A percentile compares a stretch with the other conserved stretches of the same genome.
Conservation (phyloP, 805 yeast species). For the Debaryomyces prosopidis region DNA sequence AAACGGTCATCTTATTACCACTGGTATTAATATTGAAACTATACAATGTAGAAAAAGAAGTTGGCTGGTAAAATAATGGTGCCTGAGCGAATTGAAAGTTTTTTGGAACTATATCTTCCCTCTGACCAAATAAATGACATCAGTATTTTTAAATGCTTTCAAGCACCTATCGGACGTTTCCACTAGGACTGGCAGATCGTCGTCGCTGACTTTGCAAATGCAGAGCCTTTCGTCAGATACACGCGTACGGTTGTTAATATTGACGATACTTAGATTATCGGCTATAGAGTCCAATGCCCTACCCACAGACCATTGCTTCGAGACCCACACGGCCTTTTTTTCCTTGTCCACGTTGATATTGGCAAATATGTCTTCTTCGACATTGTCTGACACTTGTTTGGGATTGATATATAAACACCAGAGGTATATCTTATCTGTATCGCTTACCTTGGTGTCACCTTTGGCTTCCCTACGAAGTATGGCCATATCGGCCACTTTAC, state of each 20-base stretch:
- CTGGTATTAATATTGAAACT: too few relatives aligned
- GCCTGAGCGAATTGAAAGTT: too few relatives aligned
- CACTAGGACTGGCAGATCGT: slow-evolving; percentile 31
- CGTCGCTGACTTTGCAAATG: slow-evolving; percentile 38
- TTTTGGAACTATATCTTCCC: slow-evolving; percentile 41
- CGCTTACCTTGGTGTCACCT: slow-evolving; percentile 50
- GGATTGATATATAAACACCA: slow-evolving; percentile 46
- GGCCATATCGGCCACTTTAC: slow-evolving; percentile 27
- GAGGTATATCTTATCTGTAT: slow-evolving; percentile 48
- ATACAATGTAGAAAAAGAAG: too few relatives aligned
- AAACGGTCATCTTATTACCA: too few relatives aligned
- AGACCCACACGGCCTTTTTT: slow-evolving; percentile 44
- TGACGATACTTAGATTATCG: slow-evolving; percentile 45
- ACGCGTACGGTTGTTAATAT: slow-evolving; percentile 48
- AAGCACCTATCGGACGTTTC: slow-evolving; percentile 38
- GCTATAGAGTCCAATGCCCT: slow-evolving; percentile 56
- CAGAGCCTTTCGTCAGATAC: slow-evolving; percentile 44
- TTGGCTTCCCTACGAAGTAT: slow-evolving; percentile 47
- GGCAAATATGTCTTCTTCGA: slow-evolving; percentile 24
- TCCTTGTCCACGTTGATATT: slow-evolving; percentile 26
- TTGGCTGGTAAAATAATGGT: too few relatives aligned
- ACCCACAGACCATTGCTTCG: slow-evolving; percentile 61
- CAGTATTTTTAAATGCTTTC: slow-evolving; percentile 48
- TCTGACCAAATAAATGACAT: slow-evolving; percentile 51
- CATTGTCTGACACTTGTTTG: slow-evolving; percentile 13